These are phyloP conservation scores for Alternaria sp. DNA, from an alignment of 2,329 filamentous ascomycete species.

Conservation along the genomic window DNA sequence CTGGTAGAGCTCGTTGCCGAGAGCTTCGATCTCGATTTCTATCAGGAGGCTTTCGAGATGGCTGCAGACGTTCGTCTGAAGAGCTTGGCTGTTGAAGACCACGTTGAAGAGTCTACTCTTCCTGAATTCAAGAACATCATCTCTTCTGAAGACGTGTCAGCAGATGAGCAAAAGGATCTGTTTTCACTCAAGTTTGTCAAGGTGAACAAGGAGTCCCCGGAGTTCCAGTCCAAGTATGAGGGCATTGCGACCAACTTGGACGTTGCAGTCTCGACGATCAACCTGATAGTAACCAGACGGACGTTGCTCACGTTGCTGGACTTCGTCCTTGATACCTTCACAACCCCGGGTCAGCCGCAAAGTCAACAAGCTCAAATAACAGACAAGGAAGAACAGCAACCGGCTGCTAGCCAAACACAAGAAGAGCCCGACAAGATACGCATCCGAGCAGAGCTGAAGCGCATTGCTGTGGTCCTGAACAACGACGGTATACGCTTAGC, in stretches of 20 bases:
- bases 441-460: slow-evolving; percentile 92
- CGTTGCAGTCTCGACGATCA: slow-evolving; percentile 92
- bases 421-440: slow-evolving; percentile 77
- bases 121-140: slow-evolving; percentile 97
- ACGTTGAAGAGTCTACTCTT: slow-evolving; percentile 84
- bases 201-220: slow-evolving; percentile 89
- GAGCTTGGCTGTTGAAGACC: slow-evolving; percentile 89
- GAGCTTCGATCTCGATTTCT: slow-evolving; percentile 85
- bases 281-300: slow-evolving; percentile 90
- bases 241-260: slow-evolving; percentile 94
- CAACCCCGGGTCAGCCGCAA: slow-evolving; percentile 65
- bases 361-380: slow-evolving; percentile 46
- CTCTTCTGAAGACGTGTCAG: slow-evolving; percentile 79
- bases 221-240: slow-evolving; percentile 91
- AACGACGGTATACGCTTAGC: slow-evolving; percentile 96
- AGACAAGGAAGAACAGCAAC: slow-evolving; percentile 46
- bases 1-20: slow-evolving; percentile 92
- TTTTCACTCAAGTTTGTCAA: slow-evolving; percentile 89
- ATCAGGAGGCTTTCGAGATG: slow-evolving; percentile 90
- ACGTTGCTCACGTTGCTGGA: slow-evolving; percentile 92
- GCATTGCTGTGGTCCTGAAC: slow-evolving; percentile 92
- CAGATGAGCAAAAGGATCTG: slow-evolving; percentile 78
- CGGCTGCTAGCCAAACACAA: slow-evolving; percentile 49
- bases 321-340: slow-evolving; percentile 92
- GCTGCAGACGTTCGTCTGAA: slow-evolving; percentile 88